These are phyloP conservation scores for Pseudozyma sp. DNA, from an alignment of 1,284 basidiomycete species.

Conservation along the genomic window DNA sequence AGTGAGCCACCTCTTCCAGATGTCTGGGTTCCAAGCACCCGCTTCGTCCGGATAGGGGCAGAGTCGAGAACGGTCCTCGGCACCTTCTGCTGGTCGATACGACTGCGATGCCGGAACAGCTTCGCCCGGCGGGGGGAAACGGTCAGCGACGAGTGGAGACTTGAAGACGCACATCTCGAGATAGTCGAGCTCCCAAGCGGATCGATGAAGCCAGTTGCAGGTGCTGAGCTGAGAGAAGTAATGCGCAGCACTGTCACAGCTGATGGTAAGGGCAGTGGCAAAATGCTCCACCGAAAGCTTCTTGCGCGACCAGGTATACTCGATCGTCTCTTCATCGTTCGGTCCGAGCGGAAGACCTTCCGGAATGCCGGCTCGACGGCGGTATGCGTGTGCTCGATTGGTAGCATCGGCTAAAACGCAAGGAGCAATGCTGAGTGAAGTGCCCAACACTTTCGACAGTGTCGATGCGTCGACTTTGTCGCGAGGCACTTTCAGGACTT, in stretches of 20 bases:
- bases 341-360: constrained; percentile 56
- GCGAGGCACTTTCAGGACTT: constrained; percentile 31
- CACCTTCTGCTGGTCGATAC: constrained; percentile 37
- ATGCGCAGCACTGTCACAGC: constrained; percentile 50
- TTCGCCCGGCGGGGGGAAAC: constrained; percentile 62
- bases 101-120: constrained; percentile 40
- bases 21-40: constrained; percentile 53
- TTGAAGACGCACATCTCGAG: constrained; percentile 65
- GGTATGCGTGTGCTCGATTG: constrained; percentile 49
- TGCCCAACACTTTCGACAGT: constrained; percentile 35
- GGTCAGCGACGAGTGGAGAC: constrained; percentile 48
- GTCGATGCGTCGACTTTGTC: constrained; percentile 33
- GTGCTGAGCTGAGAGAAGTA: constrained; percentile 48
- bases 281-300: constrained; percentile 53
- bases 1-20: constrained; percentile 58
- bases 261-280: constrained; percentile 54
- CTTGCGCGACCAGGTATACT: constrained; percentile 63
- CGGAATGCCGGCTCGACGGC: constrained; percentile 59
- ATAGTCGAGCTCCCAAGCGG: constrained; percentile 68
- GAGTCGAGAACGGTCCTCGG: constrained; percentile 37
- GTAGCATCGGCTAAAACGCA: constrained; percentile 57
- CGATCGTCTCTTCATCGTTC: constrained; percentile 53
- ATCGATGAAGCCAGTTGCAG: constrained; percentile 46
- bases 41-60: constrained; percentile 58
- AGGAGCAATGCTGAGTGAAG: constrained; percentile 43